phyloP scores from a whole-genome alignment of 495 filamentous ascomycete species.

The Parathielavia hyrcaniae region DNA sequence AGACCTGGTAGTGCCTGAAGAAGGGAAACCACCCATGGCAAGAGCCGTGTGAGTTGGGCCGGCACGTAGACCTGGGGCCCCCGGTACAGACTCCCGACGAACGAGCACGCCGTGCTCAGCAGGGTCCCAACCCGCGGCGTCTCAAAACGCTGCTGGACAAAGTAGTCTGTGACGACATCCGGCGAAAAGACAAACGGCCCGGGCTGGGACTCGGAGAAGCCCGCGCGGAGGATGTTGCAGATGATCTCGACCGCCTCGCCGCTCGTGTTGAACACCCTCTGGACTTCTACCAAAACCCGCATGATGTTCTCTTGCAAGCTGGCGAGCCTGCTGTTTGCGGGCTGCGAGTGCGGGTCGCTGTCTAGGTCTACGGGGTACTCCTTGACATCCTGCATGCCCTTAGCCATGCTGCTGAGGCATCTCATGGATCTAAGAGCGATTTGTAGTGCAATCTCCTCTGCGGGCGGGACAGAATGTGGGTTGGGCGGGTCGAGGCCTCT shows the following conservation, averaged over 20 bases:
- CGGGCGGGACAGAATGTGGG: slow-evolving; percentile 18
- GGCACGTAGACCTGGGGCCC: slow-evolving; percentile 36
- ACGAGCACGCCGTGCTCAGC: slow-evolving; percentile 69
- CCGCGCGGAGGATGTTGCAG: slow-evolving; percentile 68
- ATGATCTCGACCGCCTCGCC: slow-evolving; percentile 67
- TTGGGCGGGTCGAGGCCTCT: slow-evolving; percentile 28
- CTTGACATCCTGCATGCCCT: slow-evolving; percentile 66
- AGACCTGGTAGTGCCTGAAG: slow-evolving; percentile 57
- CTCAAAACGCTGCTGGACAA: slow-evolving; percentile 54
- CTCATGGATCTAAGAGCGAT: slow-evolving; percentile 60
- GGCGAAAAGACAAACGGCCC: slow-evolving; percentile 75
- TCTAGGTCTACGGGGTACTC: slow-evolving; percentile 66
- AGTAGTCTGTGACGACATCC: slow-evolving; percentile 61
- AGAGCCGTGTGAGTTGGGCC: slow-evolving; percentile 48
- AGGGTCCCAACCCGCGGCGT: slow-evolving; percentile 67
- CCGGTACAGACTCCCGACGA: slow-evolving; percentile 60
- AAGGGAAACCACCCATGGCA: slow-evolving; percentile 60
- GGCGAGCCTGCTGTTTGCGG: slow-evolving; percentile 12
- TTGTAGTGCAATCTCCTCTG: slow-evolving; percentile 43
- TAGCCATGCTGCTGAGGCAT: slow-evolving; percentile 71
- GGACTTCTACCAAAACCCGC: slow-evolving; percentile 43
- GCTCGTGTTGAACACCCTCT: slow-evolving; percentile 52
- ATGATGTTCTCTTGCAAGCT: slow-evolving; percentile 47
- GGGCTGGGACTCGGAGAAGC: slow-evolving; percentile 70
- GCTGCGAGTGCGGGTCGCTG: slow-evolving; percentile 23